Evolutionary conservation across 2,329 filamentous ascomycete species (phyloP).

Genomic region (Bisporella sp.): DNA sequence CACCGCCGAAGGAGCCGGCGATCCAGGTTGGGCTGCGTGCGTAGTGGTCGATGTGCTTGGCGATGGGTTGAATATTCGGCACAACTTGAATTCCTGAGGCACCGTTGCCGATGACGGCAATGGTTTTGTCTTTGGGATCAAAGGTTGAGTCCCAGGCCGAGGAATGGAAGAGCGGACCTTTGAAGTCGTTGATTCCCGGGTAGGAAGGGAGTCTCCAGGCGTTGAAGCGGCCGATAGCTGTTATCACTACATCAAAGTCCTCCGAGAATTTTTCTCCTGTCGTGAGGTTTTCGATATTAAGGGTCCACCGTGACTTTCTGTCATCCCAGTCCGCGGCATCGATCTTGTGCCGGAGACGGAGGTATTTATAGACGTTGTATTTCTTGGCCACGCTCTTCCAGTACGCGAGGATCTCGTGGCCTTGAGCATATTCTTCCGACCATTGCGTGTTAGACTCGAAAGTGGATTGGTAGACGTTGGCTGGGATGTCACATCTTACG

Average conservation of each 20-base stretch:
- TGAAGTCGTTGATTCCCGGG: constrained; percentile 40
- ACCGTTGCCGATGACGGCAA: constrained; percentile 44
- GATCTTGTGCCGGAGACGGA: constrained; percentile 49
- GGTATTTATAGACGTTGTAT: constrained; percentile 54
- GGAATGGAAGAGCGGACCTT: constrained; percentile 49
- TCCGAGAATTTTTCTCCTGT: constrained; percentile 33
- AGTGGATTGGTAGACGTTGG: constrained; percentile 57
- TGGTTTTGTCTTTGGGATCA: constrained; percentile 37
- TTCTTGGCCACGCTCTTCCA: constrained; percentile 57
- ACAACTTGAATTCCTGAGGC: constrained; percentile 46
- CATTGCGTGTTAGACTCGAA: constrained; percentile 64
- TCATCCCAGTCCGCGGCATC: constrained; percentile 49
- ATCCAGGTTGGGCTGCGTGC: constrained; percentile 55
- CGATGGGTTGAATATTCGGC: constrained; percentile 31
- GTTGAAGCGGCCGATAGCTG: constrained; percentile 60
- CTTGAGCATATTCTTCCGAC: constrained; percentile 61
- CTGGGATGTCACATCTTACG: constrained; percentile 18
- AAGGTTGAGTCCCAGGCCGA: constrained; percentile 51
- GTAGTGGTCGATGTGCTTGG: constrained; percentile 23
- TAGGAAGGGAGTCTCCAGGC: constrained; percentile 56
- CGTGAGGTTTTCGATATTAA: constrained; percentile 30
- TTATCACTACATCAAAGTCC: constrained; percentile 52
- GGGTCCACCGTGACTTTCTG: constrained; percentile 43
- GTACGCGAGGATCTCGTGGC: constrained; percentile 60
- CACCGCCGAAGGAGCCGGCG: constrained; percentile 33